A percentile compares a stretch with the other conserved stretches of the same genome.
These are phyloP conservation scores for Cubamyces sp. DNA, from an alignment of 768 basidiomycete genomes.

Conservation along the genomic window DNA sequence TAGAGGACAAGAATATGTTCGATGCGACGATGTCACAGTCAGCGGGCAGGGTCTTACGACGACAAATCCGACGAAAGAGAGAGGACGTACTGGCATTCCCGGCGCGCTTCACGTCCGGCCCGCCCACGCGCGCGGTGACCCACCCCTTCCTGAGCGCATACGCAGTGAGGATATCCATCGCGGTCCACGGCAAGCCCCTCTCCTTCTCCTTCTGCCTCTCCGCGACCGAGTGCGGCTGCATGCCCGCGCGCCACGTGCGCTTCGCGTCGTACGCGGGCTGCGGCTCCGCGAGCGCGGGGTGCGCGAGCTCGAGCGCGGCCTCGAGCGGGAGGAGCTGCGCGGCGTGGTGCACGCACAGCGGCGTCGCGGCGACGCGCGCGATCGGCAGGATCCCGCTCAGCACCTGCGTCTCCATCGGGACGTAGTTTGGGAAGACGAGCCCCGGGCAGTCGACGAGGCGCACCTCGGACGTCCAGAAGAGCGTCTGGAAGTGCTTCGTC, in stretches of 20 bases:
- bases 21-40: too few species aligned
- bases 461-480: slow-evolving; percentile 85
- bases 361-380: slow-evolving; percentile 80
- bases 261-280: slow-evolving; percentile 54
- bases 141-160: slow-evolving; percentile 80
- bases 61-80: not conserved
- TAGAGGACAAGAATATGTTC: too few species aligned
- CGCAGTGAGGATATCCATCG: slow-evolving; percentile 81
- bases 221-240: slow-evolving; percentile 33
- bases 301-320: slow-evolving; percentile 58
- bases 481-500: slow-evolving; percentile 96
- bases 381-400: slow-evolving; percentile 77
- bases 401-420: slow-evolving; percentile 85
- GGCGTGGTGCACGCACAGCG: slow-evolving; percentile 78
- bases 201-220: slow-evolving; percentile 20
- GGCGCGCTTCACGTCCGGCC: slow-evolving; percentile 87
- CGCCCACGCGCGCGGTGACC: slow-evolving; percentile 89
- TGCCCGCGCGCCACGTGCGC: slow-evolving; percentile 70
- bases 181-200: slow-evolving; percentile 63
- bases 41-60: too few species aligned
- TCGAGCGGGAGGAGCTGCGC: slow-evolving; percentile 79
- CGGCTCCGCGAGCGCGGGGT: slow-evolving; percentile 44
- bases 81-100: slow-evolving; percentile 78
- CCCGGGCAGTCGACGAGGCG: slow-evolving; percentile 96
- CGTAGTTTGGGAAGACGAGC: slow-evolving; percentile 84